Conservation (phyloP, 2,329 filamentous ascomycete genomes). For the Clarireedia homoeocarpa region DNA sequence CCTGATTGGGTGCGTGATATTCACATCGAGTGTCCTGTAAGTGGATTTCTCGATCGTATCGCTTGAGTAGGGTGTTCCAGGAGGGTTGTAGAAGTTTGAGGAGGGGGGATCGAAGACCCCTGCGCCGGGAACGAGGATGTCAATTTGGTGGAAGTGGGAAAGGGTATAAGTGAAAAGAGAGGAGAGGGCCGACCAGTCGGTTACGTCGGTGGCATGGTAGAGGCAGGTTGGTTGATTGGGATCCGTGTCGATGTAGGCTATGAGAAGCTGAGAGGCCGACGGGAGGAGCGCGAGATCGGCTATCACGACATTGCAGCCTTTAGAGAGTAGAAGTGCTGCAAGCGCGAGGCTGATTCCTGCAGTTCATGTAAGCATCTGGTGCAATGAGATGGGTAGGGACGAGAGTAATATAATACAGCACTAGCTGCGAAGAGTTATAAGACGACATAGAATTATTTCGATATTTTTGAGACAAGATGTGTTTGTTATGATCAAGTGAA, state of each 20-base stretch:
- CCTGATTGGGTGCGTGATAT: slow-evolving; percentile 43
- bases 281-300: slow-evolving; percentile 34
- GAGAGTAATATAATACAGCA: too few relatives aligned
- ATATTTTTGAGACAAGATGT: too few relatives aligned
- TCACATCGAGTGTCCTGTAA: slow-evolving; percentile 40
- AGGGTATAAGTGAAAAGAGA: slow-evolving; percentile 30
- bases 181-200: slow-evolving; percentile 33
- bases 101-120: slow-evolving; percentile 38
- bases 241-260: neutral
- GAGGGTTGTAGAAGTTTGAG: slow-evolving; percentile 40
- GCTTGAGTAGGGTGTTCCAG: slow-evolving; percentile 25
- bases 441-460: too few relatives aligned
- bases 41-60: slow-evolving; percentile 31
- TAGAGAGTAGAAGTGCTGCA: slow-evolving; percentile 33
- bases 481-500: neutral
- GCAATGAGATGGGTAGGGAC: too few relatives aligned
- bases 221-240: neutral
- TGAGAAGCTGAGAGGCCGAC: slow-evolving; percentile 28
- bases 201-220: slow-evolving; percentile 33
- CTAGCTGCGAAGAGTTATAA: too few relatives aligned
- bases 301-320: slow-evolving; percentile 37
- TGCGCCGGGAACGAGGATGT: slow-evolving; percentile 38
- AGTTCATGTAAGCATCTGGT: too few relatives aligned
- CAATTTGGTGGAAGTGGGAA: slow-evolving; percentile 28
- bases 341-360: slow-evolving; percentile 35